phyloP scores from a whole-genome alignment of 257 asterid species.

The Datura wrightii region DNA sequence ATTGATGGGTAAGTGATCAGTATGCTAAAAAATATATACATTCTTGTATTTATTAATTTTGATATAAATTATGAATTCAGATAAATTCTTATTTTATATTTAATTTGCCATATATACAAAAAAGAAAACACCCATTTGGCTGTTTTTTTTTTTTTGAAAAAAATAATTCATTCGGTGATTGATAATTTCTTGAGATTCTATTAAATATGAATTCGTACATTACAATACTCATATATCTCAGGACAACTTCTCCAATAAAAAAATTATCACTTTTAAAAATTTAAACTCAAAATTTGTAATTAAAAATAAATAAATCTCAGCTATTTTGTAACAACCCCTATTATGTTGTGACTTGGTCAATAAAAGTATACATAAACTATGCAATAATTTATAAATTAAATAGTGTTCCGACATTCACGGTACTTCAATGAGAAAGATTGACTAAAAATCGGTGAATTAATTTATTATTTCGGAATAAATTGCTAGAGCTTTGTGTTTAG shows the following conservation, averaged over 20 bases:
- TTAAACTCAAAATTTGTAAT: too few species aligned
- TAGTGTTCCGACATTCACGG: slow-evolving; percentile 57
- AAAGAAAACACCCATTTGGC: not conserved
- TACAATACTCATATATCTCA: too few species aligned
- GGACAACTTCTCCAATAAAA: too few species aligned
- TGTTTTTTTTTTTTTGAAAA: too few species aligned
- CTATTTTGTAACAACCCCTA: too few species aligned
- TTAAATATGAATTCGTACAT: too few species aligned
- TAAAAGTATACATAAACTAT: slow-evolving; percentile 34
- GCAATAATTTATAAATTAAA: slow-evolving; percentile 1
- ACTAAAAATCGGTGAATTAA: slow-evolving; percentile 29
- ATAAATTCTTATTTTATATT: not conserved
- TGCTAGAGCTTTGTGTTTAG: slow-evolving; percentile 33
- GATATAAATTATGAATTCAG: not conserved
- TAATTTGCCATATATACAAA: not conserved
- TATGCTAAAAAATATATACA: not conserved
- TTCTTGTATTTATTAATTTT: not conserved
- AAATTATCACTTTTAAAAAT: too few species aligned
- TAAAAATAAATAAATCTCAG: too few species aligned
- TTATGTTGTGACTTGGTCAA: slow-evolving; percentile 39
- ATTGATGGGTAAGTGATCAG: not conserved
- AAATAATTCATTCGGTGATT: too few species aligned
- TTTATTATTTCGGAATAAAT: slow-evolving; percentile 29
- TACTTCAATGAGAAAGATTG: slow-evolving; percentile 35
- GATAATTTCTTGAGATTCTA: too few species aligned